A percentile compares a stretch with the other conserved stretches of the same genome.
phyloP scores from a whole-genome alignment of 1,284 basidiomycete genomes.

The Naganishia sp. region DNA sequence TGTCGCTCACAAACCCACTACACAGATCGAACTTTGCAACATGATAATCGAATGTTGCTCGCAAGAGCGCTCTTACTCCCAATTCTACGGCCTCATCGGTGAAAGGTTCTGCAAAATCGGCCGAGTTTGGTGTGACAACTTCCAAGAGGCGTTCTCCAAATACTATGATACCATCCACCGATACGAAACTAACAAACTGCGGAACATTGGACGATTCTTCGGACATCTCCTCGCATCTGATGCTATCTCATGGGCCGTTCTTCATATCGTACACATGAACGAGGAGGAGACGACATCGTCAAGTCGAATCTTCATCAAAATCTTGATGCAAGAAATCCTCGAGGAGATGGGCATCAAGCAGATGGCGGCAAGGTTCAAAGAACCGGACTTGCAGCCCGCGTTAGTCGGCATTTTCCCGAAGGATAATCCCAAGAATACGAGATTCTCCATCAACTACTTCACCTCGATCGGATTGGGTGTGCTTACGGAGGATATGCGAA shows the following conservation, averaged over 20 bases:
- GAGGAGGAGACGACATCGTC: slow-evolving; percentile 97
- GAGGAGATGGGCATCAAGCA: slow-evolving; percentile 87
- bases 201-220: slow-evolving; percentile 96
- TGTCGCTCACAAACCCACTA: slow-evolving; percentile 24
- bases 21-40: slow-evolving; percentile 88
- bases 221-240: slow-evolving; percentile 85
- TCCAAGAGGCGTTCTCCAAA: slow-evolving; percentile 81
- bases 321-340: slow-evolving; percentile 90
- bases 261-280: slow-evolving; percentile 86
- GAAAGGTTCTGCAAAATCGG: slow-evolving; percentile 97
- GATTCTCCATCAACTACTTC: slow-evolving; percentile 98
- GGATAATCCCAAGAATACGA: slow-evolving; percentile 93
- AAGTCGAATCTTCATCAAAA: slow-evolving; percentile 96
- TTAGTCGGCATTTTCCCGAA: slow-evolving; percentile 89
- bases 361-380: slow-evolving; percentile 81
- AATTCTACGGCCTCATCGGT: slow-evolving; percentile 92
- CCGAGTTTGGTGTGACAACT: slow-evolving; percentile 85
- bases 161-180: slow-evolving; percentile 98
- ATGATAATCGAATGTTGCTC: slow-evolving; percentile 99
- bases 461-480: slow-evolving; percentile 89
- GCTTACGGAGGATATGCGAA: slow-evolving; percentile 93
- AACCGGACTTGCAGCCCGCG: slow-evolving; percentile 72
- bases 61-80: slow-evolving; percentile 94
- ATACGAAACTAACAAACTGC: slow-evolving; percentile 96
- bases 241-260: slow-evolving; percentile 82